A percentile compares a stretch with the other conserved stretches of the same genome.
Conservation (phyloP, 1,284 basidiomycete genomes). For the Cystobasidium pallidum region DNA sequence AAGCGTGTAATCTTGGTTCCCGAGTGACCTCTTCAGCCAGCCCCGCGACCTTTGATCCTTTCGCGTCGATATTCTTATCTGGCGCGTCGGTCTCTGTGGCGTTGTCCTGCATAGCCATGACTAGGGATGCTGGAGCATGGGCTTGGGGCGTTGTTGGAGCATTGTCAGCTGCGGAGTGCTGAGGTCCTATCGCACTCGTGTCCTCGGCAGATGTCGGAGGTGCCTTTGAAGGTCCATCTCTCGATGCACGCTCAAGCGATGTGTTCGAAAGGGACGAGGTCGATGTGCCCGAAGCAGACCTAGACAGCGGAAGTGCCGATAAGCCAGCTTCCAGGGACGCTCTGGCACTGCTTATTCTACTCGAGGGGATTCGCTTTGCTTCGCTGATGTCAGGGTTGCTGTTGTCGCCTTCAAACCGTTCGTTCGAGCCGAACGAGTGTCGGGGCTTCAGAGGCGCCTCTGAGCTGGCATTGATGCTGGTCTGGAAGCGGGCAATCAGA, state of each 20-base stretch:
- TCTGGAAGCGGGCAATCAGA: conserved; percentile 36
- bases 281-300: background rate
- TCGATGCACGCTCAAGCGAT: background rate
- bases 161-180: background rate
- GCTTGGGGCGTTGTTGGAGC: background rate
- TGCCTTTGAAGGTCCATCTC: background rate
- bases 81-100: background rate
- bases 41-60: background rate
- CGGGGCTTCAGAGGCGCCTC: conserved; percentile 36
- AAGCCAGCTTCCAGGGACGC: conserved; percentile 8
- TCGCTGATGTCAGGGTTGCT: conserved; percentile 14
- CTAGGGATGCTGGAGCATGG: background rate
- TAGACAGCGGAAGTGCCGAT: background rate
- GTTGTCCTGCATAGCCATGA: background rate
- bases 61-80: background rate
- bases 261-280: conserved; percentile 15
- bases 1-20: too few relatives aligned
- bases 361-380: conserved; percentile 6
- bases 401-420: conserved; percentile 12
- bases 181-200: background rate
- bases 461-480: conserved; percentile 28
- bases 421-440: conserved; percentile 29
- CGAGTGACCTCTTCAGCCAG: background rate
- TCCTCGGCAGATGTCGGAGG: background rate
- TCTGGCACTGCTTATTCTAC: conserved; percentile 14